These are phyloP conservation scores for Shiraia bambusicola DNA, from an alignment of 2,329 filamentous ascomycete genomes.

Conservation along the genomic window DNA sequence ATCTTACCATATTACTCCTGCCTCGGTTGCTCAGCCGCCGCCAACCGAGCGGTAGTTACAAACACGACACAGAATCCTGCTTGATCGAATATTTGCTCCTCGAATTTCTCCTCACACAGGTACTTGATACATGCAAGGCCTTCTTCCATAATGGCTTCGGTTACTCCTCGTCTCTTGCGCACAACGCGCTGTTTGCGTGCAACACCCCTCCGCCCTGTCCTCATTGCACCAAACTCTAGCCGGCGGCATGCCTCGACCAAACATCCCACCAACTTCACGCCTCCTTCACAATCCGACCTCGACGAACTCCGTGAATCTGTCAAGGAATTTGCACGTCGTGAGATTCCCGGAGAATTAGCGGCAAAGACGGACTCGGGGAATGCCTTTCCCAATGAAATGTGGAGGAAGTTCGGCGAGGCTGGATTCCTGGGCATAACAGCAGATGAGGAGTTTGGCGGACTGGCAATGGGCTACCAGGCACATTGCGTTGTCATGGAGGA, in stretches of 20 bases:
- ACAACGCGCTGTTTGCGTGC: conserved; percentile 34
- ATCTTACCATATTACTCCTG: conserved; percentile 22
- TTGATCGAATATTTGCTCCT: background rate
- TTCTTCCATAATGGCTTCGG: conserved; percentile 34
- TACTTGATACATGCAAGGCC: background rate
- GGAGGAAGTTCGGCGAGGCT: conserved; percentile 88
- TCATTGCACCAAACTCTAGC: conserved; percentile 16
- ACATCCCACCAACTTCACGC: conserved; percentile 66
- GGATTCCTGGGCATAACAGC: conserved; percentile 91
- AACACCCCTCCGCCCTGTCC: conserved; percentile 14
- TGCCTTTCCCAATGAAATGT: conserved; percentile 87
- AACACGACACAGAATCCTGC: conserved; percentile 4
- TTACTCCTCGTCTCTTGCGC: conserved; percentile 36
- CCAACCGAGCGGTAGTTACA: conserved; percentile 20
- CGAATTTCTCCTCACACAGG: conserved; percentile 2
- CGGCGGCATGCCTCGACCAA: conserved; percentile 63
- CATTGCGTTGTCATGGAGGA: conserved; percentile 97
- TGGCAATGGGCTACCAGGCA: conserved; percentile 93
- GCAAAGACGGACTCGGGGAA: conserved; percentile 81
- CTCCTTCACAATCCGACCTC: conserved; percentile 72
- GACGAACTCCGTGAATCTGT: conserved; percentile 79
- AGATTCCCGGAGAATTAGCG: conserved; percentile 82
- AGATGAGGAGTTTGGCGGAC: conserved; percentile 85
- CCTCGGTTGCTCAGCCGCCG: conserved; percentile 29
- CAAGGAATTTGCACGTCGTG: conserved; percentile 82